Evolutionary conservation across 2,329 filamentous ascomycete genomes (phyloP), one percentile per base, ranked within the genome.

Genomic region (Trichothecium roseum): DNA sequence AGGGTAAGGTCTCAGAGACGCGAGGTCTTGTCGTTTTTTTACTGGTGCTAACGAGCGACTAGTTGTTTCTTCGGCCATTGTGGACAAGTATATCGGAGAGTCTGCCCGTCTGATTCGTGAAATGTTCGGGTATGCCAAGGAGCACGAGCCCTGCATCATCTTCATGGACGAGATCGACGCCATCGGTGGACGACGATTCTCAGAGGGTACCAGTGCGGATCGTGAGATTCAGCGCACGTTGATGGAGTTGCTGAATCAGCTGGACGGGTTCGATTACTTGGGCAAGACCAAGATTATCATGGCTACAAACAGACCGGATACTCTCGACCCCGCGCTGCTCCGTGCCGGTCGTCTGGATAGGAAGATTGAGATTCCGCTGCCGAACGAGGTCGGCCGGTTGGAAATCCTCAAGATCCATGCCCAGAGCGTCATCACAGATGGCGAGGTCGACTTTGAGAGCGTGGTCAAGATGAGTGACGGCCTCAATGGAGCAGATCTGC

Each of bases 81-180:
- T 98, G 43, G 93, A 98, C 71, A 98, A 98, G 63, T 98, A 98
- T 57, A 98, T 98, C 45, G 91, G 91, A 60, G 91, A 98, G 65
- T 98, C 91, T 9, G 91, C 91, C 27, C 82, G 93, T 46, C 70
- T 98, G 46, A 98, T 98, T 53, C 81, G 91, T 59, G 91, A 98
- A 62, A 98, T 98, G 93, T 98, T 98, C 55, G 93, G 91, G 39
- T 98, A 98, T 55, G 91, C 93, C 52, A 96, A 95, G 64, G 93
- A 98, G 60, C 91, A 98, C 60, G 91, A 98, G 62, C 91, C 91
- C 28, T 98, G 91, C 61, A 98, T 98, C 61, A 98, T 98, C 64
- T 98, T 98, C 74, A 98, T 98, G 91, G 93, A 98, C 70, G 91
- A 98, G 65, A 98, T 98, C 55, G 91, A 98, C 55, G 91, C 91